Conservation (phyloP, 305 asterid genomes). For the Fraxinus paxiana region DNA sequence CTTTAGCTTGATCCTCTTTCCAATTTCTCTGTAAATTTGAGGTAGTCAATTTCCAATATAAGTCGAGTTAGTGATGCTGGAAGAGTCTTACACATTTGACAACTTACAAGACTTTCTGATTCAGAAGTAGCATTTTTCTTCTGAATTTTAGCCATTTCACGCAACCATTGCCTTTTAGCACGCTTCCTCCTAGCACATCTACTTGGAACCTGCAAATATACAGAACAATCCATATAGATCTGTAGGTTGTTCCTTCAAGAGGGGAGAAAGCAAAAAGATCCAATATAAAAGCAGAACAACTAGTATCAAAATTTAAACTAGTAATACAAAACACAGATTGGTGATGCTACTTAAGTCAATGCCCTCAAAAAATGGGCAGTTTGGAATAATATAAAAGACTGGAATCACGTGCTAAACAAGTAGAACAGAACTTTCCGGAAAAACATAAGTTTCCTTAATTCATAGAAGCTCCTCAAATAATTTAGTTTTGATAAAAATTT, state of each 20-base stretch:
- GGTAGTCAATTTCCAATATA: conserved; percentile 25
- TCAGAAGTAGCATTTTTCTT: conserved; percentile 46
- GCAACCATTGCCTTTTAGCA: conserved; percentile 62
- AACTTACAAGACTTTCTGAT: conserved; percentile 73
- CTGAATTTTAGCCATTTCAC: conserved; percentile 76
- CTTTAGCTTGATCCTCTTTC: conserved; percentile 59
- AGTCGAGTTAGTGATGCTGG: conserved; percentile 2
- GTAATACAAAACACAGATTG: conserved; percentile 1
- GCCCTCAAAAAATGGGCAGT: not conserved
- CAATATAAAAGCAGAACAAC: not conserved
- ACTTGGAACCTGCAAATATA: conserved; percentile 56
- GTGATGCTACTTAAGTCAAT: conserved; percentile 6
- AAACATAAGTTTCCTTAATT: not conserved
- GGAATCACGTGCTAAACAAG: not conserved
- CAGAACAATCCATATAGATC: conserved; percentile 15
- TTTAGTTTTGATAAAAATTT: conserved; percentile 8
- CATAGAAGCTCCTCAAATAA: conserved; percentile 8
- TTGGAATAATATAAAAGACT: conserved; percentile 3
- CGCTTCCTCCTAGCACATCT: conserved; percentile 73
- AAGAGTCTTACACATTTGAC: conserved; percentile 15
- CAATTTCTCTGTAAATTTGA: conserved; percentile 59
- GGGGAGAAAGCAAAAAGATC: conserved; percentile 13
- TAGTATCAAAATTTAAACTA: not conserved
- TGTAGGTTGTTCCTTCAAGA: conserved; percentile 10
- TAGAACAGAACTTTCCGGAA: not conserved